A percentile compares a stretch with the other conserved stretches of the same genome.
phyloP scores from a whole-genome alignment of 2,329 filamentous ascomycete genomes.

The Magnaporthiopsis incrustans region DNA sequence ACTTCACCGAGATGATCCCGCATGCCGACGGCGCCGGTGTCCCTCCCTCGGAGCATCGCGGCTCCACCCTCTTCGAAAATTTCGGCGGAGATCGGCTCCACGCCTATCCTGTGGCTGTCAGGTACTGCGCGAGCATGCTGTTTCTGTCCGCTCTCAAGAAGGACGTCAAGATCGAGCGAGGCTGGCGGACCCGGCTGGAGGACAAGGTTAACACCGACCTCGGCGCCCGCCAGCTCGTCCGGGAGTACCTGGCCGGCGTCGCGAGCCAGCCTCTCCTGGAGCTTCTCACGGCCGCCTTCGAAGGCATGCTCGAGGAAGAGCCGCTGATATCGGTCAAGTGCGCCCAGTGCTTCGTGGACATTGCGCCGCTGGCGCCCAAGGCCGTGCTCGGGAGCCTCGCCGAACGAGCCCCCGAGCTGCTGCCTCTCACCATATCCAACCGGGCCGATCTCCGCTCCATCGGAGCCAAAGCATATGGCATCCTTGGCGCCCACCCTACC shows the following conservation, averaged over 20 bases:
- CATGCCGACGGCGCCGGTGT: constrained; percentile 10
- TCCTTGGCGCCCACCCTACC: constrained; percentile 60
- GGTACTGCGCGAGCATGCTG: constrained; percentile 53
- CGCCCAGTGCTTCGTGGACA: constrained; percentile 43
- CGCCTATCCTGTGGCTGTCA: constrained; percentile 61
- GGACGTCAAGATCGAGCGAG: constrained; percentile 56
- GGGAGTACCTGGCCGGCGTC: constrained; percentile 35
- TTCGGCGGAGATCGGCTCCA: constrained; percentile 38
- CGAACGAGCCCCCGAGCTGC: constrained; percentile 40
- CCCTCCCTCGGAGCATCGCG: neutral
- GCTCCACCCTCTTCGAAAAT: constrained; percentile 29
- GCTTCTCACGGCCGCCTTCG: constrained; percentile 47
- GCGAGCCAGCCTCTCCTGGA: constrained; percentile 24
- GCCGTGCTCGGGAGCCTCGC: constrained; percentile 39
- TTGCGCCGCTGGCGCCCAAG: constrained; percentile 31
- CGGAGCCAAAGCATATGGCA: constrained; percentile 65
- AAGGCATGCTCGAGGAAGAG: constrained; percentile 42
- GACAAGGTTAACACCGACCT: constrained; percentile 64
- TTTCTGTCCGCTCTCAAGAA: constrained; percentile 38
- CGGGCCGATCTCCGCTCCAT: constrained; percentile 58
- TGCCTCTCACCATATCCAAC: constrained; percentile 60
- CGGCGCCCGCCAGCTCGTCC: constrained; percentile 51
- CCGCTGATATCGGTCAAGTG: constrained; percentile 36
- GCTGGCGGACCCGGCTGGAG: constrained; percentile 79
- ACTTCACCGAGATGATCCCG: constrained; percentile 34